These are phyloP conservation scores for Globisporangium nunn DNA, from an alignment of 352 stramenopile genomes.

Conservation along the genomic window DNA sequence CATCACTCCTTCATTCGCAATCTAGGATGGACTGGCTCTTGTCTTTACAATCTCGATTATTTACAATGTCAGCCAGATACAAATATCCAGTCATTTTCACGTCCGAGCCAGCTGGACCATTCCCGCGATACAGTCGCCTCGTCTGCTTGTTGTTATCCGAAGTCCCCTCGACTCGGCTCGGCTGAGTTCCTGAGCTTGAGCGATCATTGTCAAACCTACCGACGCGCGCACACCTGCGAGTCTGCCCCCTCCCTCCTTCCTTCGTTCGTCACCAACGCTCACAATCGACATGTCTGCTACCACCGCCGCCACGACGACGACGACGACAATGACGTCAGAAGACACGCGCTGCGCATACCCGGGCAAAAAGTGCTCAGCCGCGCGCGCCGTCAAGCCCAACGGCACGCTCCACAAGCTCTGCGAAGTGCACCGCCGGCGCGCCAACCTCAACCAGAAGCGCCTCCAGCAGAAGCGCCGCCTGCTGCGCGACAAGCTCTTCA, in stretches of 20 bases:
- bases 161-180: neutral
- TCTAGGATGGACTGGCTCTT: neutral
- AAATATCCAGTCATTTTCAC: neutral
- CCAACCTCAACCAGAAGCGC: conserved; percentile 18
- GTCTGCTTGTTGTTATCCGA: too few relatives aligned
- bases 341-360: conserved; percentile 57
- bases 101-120: too few relatives aligned
- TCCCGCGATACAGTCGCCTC: too few relatives aligned
- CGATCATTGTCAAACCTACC: conserved; percentile 1
- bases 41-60: neutral
- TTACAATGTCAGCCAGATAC: neutral
- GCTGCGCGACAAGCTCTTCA: conserved; percentile 13
- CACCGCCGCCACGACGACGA: neutral
- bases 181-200: neutral
- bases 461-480: conserved; percentile 11
- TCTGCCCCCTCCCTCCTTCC: neutral
- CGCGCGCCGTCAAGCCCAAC: conserved; percentile 56
- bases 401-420: conserved; percentile 71
- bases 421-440: conserved; percentile 58
- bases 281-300: neutral
- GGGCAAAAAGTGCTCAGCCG: conserved; percentile 55
- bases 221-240: neutral
- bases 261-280: neutral
- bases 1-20: neutral
- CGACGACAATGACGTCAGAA: conserved; percentile 6